Evolutionary conservation across 2,329 filamentous ascomycete genomes (phyloP), one percentile per base, ranked within the genome.

Genomic region (Phialophora expanda): DNA sequence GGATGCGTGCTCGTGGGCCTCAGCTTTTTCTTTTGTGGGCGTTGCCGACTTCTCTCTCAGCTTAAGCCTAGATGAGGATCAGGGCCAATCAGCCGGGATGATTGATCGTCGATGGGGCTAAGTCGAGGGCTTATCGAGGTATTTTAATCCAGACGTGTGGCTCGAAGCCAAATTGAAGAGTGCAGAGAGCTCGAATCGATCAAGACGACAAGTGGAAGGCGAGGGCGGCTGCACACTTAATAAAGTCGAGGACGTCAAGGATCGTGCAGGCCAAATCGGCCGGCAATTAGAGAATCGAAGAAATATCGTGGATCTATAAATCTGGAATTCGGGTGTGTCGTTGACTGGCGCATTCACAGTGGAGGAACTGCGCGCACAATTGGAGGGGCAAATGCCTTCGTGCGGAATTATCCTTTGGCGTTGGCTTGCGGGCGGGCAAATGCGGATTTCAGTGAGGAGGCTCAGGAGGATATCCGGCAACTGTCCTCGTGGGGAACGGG

Each of bases 231-330:
- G 17, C 46, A 51, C 20, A 51, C 3, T 59, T 48, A 50, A 59
- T 9, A 11, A n/a, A 61, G 53, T 26, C 28, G 20, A 34, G 53
- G 53, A 51, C 41, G 54, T 51, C 61, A 34, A 57, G 41, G 30
- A 51, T 57, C 20, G 41, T 20, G 34, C 22, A 62, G 26, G 11
- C 28, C 61, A 50, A 24, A 44, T 38, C 34, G 12, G 41, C 34
- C 61, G 61, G 61, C 61, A 63, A 56, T 44, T 50, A 46, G 38
- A 63, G 53, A 50, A 56, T 48, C 60, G 56, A 50, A 20, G 41
- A 59, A 59, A 32, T 51, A 50, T 59, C 30, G 56, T 32, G 44
- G 56, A 50, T 59, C 44, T 59, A 46, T 51, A 44, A 46, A 46
- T 48, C 44, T 59, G 28, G 56, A 59, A 9, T 28, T 59, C 30